Evolutionary conservation across 73 alveolate genomes (phyloP), one percentile per base, ranked within the genome.

Genomic region (Effrenium voratum): DNA sequence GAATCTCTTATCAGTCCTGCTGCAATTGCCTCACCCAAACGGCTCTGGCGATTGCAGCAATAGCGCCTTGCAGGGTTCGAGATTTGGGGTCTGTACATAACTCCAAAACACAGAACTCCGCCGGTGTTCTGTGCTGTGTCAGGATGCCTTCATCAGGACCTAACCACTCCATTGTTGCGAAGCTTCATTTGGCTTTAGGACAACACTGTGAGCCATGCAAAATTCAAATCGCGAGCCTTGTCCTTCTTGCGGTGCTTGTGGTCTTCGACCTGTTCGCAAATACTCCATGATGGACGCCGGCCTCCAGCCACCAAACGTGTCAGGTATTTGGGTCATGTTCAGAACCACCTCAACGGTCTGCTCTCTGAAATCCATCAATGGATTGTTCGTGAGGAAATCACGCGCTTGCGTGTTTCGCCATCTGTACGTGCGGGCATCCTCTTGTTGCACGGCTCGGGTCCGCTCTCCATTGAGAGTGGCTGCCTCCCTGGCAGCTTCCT

Each of bases 251-350:
- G 93, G 93, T 52, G 79, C 79, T 52, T 83, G 59, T 41, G 93
- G 93, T 83, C 93, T 83, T 83, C 93, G 93, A 83, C 93, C 93
- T 63, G 93, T 83, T 5, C 60, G 50, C 93, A 83, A 83, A 63
- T 83, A 55, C 93, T 55, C 93, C 45, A 15, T 63, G 70, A 83
- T 52, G 93, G 2, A n/a, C 93, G 52, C 93, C 70, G 93, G 93
- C 28, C 43, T 50, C 93, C 93, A 83, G 45, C 93, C 57, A 41
- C 93, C 93, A 26, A 83, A 1, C 32, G 16, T 12, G 32, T 83
- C 79, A 34, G 93, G 93, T 13, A 83, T 26, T 79, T 79, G 90
- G 90, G 90, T 79, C 90, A 79, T 79, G 93, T 83, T 83, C 93
- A 83, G 93, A 83, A 83, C 77, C 92, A 5, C 75, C 55, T 46